Conservation (phyloP, 2,329 filamentous ascomycete species). For the Aspergillus thermomutatus region DNA sequence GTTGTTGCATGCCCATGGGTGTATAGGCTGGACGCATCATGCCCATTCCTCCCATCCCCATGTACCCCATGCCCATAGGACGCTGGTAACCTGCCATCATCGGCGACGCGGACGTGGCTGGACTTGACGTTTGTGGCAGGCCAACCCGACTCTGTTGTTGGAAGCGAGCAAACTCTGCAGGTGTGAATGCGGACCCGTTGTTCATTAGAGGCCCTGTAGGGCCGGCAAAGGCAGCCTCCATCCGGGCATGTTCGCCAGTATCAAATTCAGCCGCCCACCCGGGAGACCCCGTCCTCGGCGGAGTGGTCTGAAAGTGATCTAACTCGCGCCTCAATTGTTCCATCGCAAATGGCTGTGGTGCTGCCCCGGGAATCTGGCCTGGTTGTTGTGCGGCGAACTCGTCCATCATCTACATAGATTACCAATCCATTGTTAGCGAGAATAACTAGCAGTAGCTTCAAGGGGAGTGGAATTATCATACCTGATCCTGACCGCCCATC, state of each 20-base stretch:
- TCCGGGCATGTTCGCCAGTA: slow-evolving; percentile 59
- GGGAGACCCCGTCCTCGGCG: slow-evolving; percentile 52
- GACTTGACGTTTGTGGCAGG: slow-evolving; percentile 59
- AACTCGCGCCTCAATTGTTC: slow-evolving; percentile 64
- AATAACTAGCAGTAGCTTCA: not conserved
- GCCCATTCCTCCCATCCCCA: slow-evolving; percentile 48
- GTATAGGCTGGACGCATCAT: slow-evolving; percentile 46
- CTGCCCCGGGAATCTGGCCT: slow-evolving; percentile 55
- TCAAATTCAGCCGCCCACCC: slow-evolving; percentile 65
- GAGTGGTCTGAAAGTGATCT: slow-evolving; percentile 49
- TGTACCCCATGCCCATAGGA: slow-evolving; percentile 41
- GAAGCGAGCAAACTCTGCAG: slow-evolving; percentile 85
- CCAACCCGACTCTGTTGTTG: slow-evolving; percentile 66
- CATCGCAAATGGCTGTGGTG: slow-evolving; percentile 60
- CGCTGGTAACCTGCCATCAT: slow-evolving; percentile 56
- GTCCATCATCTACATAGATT: slow-evolving; percentile 72
- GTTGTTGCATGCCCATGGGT: slow-evolving; percentile 48
- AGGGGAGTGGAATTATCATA: slow-evolving; percentile 23
- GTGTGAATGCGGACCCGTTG: slow-evolving; percentile 62
- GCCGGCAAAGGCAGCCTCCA: slow-evolving; percentile 69
- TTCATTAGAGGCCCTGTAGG: slow-evolving; percentile 40
- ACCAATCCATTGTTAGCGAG: slow-evolving; percentile 23
- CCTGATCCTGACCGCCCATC: slow-evolving; percentile 71
- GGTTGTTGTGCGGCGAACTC: slow-evolving; percentile 77
- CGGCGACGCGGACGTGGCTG: slow-evolving; percentile 50